These are phyloP conservation scores for Dryas alaskensis DNA, from an alignment of 306 rosid genomes.

Conservation along the genomic window DNA sequence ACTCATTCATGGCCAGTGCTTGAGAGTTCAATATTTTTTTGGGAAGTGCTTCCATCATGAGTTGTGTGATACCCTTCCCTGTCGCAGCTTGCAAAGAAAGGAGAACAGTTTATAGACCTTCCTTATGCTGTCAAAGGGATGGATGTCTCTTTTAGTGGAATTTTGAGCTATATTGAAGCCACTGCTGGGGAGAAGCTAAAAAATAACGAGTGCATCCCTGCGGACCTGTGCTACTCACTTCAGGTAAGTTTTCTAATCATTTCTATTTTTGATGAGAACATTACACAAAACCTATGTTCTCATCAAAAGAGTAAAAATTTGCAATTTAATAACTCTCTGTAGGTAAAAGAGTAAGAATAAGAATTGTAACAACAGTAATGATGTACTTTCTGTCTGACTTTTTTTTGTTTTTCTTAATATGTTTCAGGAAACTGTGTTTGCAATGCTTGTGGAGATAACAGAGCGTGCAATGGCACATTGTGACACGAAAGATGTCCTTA, in stretches of 20 bases:
- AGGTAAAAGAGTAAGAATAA: background rate
- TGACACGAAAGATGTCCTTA: conserved; percentile 81
- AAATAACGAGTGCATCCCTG: conserved; percentile 83
- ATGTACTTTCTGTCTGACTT: background rate
- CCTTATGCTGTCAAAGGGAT: conserved; percentile 93
- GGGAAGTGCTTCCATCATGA: conserved; percentile 12
- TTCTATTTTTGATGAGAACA: background rate
- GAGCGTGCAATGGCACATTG: conserved; percentile 97
- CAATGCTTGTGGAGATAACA: conserved; percentile 96
- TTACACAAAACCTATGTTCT: no score
- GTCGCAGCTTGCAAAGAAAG: conserved; percentile 82
- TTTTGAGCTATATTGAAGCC: conserved; percentile 83
- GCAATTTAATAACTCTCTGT: background rate
- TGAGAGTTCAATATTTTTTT: background rate
- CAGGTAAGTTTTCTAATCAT: conserved; percentile 44
- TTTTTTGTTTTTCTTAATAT: background rate
- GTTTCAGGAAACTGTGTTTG: conserved; percentile 71
- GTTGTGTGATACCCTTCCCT: conserved; percentile 12
- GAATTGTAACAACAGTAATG: background rate
- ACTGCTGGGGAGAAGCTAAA: conserved; percentile 75
- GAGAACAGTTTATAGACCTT: conserved; percentile 71
- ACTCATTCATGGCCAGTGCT: background rate
- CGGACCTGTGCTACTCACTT: conserved; percentile 90
- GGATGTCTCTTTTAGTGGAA: conserved; percentile 93
- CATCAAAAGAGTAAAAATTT: background rate